Percentiles rank a stretch among this genome's conserved stretches.
Conservation (phyloP, 1,284 basidiomycete genomes). For the Malassezia sp. region DNA sequence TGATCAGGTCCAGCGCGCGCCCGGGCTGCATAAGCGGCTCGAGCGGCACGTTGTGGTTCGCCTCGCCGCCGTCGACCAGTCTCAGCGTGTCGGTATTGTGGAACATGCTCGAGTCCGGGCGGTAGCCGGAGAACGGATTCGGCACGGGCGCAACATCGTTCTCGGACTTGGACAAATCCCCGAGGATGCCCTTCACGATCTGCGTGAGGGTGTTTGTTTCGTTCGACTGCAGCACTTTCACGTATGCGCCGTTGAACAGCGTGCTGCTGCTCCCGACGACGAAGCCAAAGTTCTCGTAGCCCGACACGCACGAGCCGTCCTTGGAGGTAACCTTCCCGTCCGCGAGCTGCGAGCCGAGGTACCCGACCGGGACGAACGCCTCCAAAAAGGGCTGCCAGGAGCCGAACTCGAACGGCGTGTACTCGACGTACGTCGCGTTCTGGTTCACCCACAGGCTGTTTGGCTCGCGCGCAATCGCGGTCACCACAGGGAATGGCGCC, state of each 20-base stretch:
- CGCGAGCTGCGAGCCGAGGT: constrained; percentile 29
- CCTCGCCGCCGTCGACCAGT: constrained; percentile 36
- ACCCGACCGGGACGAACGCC: constrained; percentile 39
- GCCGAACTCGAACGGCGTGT: constrained; percentile 51
- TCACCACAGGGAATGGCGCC: constrained; percentile 48
- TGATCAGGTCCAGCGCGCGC: constrained; percentile 57
- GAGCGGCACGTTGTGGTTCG: constrained; percentile 56
- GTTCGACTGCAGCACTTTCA: constrained; percentile 18
- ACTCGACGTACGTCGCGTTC: constrained; percentile 50
- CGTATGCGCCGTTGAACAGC: constrained; percentile 47
- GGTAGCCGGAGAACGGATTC: constrained; percentile 49
- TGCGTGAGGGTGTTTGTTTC: constrained; percentile 22
- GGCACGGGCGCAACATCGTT: constrained; percentile 50
- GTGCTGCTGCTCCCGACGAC: constrained; percentile 39
- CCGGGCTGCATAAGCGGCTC: constrained; percentile 57
- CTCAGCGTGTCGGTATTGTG: constrained; percentile 27
- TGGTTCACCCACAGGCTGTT: constrained; percentile 47
- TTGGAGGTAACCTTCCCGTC: constrained; percentile 23
- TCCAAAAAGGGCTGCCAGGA: constrained; percentile 48
- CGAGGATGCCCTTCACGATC: constrained; percentile 23
- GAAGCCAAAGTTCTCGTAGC: constrained; percentile 38
- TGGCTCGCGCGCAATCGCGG: constrained; percentile 50
- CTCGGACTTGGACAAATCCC: constrained; percentile 29
- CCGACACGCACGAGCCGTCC: constrained; percentile 22
- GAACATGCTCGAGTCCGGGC: constrained; percentile 23